Evolutionary conservation across 225 moss, liverwort and hornwort species (phyloP), one percentile per base, ranked within the genome.

Genomic region (Marchantia paleacea): DNA sequence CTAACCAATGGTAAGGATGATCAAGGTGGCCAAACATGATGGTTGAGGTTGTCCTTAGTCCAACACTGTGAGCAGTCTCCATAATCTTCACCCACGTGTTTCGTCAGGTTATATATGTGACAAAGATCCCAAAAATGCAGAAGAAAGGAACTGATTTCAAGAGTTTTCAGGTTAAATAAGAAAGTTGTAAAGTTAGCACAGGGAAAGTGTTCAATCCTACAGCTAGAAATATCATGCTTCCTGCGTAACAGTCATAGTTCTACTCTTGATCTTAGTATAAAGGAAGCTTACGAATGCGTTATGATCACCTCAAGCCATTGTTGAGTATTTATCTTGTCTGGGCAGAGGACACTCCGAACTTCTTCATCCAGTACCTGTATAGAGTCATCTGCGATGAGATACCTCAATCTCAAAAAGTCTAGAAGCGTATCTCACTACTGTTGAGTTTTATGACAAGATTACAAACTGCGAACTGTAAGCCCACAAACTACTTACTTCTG

Each of bases 21-120:
- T 96, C 96, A 49, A 96, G 82, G 77, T 96, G 96, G 81, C 96
- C 96, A 79, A 96, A 96, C 96, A 96, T 96, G 48, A 96, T 94
- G 31, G 96, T 96, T 70, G 96, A 92, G 49, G 94, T 91, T 29
- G 94, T 89, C 75, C 78, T 82, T n/a, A 96, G 86, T 80, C 96
- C 96, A 73, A 92, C 85, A 61, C 69, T 81, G 81, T 96, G 96
- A 55, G 96, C 96, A 30, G 94, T 94, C 78, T 91, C 85, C 81
- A 96, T 89, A 63, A 92, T 85, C 95, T 96, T 85, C 79, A 51
- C 51, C 62, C 85, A 79, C 25, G 16, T 26, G 6, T 10, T 76
- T 54, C 6, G 5, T 47, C 60, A 76, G 81, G 83, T 73, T 76
- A 74, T 69, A 81, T 79, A 20, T 12, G 10, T 75, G 29, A 75